Percentiles rank a stretch among this genome's conserved stretches.
phyloP scores from a whole-genome alignment of 164 flowering plant species.

The Annona squamosa region DNA sequence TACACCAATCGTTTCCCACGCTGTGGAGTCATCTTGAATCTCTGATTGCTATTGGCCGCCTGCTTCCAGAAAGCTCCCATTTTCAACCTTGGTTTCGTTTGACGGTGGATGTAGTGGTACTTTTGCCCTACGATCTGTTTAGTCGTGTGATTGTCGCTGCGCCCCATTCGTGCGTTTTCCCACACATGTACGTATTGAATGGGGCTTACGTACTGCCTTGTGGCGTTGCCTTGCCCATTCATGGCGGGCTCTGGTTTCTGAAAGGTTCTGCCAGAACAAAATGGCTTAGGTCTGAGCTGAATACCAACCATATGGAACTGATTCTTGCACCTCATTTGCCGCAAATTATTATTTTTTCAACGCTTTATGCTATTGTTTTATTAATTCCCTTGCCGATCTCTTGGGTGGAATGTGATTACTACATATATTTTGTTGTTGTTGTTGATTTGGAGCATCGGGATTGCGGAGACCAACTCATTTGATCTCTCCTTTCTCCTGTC shows the following conservation, averaged over 20 bases:
- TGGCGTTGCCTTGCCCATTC: no score
- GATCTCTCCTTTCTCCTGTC: background rate
- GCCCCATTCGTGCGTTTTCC: background rate
- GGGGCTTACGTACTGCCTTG: no score
- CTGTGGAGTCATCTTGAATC: no score
- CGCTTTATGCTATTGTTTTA: background rate
- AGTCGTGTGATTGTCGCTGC: background rate
- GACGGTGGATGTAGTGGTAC: background rate
- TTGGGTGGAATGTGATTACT: background rate
- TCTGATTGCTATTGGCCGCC: background rate
- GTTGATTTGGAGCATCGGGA: background rate
- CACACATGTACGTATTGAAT: no score
- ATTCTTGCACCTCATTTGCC: no score
- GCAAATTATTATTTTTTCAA: no score
- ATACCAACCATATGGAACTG: no score
- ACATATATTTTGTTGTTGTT: background rate
- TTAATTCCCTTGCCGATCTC: background rate
- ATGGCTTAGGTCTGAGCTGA: no score
- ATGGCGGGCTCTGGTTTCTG: no score
- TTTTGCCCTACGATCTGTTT: background rate
- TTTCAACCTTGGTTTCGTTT: background rate
- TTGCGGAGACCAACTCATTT: background rate
- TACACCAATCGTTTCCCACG: no score
- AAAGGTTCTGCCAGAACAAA: no score
- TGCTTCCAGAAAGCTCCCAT: background rate